These are phyloP conservation scores for Lolium perenne DNA, from an alignment of 176 grass and related monocot genomes.

Conservation along the genomic window DNA sequence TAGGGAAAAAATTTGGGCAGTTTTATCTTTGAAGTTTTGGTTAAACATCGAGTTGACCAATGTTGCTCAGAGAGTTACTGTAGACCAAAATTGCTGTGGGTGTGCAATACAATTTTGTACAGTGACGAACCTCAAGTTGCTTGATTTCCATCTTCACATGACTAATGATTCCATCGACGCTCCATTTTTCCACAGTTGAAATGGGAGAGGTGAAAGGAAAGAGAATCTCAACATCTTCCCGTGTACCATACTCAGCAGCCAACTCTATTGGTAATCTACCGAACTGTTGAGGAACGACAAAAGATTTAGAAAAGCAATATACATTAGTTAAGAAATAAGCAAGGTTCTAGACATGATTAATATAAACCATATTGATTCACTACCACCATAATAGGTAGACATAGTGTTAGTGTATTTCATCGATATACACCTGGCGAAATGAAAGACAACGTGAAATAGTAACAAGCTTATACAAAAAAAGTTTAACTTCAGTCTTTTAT, in stretches of 20 bases:
- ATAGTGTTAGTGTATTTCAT: not conserved
- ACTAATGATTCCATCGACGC: slow-evolving; percentile 18
- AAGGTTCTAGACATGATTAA: not conserved
- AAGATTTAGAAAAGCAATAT: slow-evolving; percentile 7
- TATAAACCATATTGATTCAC: not conserved
- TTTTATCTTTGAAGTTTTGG: not conserved
- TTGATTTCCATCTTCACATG: slow-evolving; percentile 18
- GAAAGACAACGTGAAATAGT: not conserved
- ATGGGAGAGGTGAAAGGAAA: slow-evolving; percentile 44
- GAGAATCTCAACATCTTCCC: slow-evolving; percentile 52
- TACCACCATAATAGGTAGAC: slow-evolving; percentile 10
- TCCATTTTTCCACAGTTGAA: slow-evolving; percentile 8
- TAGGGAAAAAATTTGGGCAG: not conserved
- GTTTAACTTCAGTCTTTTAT: not conserved
- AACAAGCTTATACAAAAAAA: not conserved
- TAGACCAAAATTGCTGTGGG: not conserved
- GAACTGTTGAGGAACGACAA: slow-evolving; percentile 16
- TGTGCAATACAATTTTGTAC: not conserved
- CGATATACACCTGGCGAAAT: not conserved
- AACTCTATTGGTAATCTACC: slow-evolving; percentile 60
- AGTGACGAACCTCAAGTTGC: slow-evolving; percentile 33
- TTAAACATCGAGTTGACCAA: not conserved
- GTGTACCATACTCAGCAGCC: slow-evolving; percentile 46
- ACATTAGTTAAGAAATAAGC: not conserved
- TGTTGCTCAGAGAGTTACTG: not conserved